Base-by-base conservation (phyloP, 306 rosid species). In the Cucumis cinereus region DNA sequence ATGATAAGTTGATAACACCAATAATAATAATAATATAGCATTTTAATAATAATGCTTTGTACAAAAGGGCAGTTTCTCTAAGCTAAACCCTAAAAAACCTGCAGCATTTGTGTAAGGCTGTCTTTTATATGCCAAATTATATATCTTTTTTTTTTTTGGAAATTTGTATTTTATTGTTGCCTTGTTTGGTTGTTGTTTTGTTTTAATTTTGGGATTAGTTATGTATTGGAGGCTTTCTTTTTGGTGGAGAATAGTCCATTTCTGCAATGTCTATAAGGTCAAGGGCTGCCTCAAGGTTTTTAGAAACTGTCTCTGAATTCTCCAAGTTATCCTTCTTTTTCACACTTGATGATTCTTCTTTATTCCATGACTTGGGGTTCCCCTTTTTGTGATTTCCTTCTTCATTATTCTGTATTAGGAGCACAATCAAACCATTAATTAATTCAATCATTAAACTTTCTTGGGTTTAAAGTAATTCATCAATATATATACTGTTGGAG, bases 191-290 rank as follows among this genome's bases (percentile, higher is more conserved):
- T 50, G 57, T 64, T 23, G 72, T 60, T 50, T 67, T 56, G n/a
- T 47, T 73, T 54, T 58, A 13, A 69, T 16, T 53, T 11, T 38
- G 76, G 53, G 41, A 50, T 86, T 82, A 92, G 82, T 90, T 92
- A 84, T 90, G 94, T 86, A 90, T 92, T 0, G 98, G 96, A 81
- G 96, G 81, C 85, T 90, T 90, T 90, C 88, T 82, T 77, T 85
- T 86, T 10, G 96, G 94, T 43, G 98, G 91, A 81, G 98, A 89
- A 82, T 90, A 92, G 81, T 92, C 98, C 98, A 92, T 89, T 84
- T 90, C 98, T 73, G 88, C 82, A 68, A 90, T 82, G 81, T 90
- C 91, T 77, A 78, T 78, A 30, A 76, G 66, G 70, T 90, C 84
- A 20, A 77, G 70, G 8, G 26, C 50, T 17, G 26, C 60, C 71